These are phyloP conservation scores for Phoenix roebelenii DNA, from an alignment of 176 grass and related monocot genomes.

Conservation along the genomic window DNA sequence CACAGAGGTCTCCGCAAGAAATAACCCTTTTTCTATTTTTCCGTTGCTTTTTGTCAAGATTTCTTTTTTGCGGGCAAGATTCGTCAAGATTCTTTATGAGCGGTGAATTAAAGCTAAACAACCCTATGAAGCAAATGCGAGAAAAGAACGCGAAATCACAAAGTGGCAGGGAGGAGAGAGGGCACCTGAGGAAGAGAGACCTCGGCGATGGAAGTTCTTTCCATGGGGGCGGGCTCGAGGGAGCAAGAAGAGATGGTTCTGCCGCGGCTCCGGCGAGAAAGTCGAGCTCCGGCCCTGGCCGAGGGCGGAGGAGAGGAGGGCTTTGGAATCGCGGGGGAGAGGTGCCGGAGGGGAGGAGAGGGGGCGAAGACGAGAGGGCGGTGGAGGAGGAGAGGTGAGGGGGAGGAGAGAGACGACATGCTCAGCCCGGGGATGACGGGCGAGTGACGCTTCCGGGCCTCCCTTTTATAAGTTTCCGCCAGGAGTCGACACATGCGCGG, in stretches of 20 bases:
- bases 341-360: not conserved
- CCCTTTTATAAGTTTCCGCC: too few species aligned
- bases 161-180: not conserved
- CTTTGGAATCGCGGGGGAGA: not conserved
- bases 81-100: too few species aligned
- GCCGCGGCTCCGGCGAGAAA: not conserved
- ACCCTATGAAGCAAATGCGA: too few species aligned
- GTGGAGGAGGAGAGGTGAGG: not conserved
- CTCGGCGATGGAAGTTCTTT: not conserved
- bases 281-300: not conserved
- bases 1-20: too few species aligned
- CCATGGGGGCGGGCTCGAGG: slow-evolving; percentile 15
- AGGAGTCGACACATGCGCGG: too few species aligned
- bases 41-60: too few species aligned
- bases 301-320: not conserved
- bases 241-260: slow-evolving; percentile 1
- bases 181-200: slow-evolving; percentile 13
- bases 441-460: too few species aligned
- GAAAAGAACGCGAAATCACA: too few species aligned
- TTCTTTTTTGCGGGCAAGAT: too few species aligned
- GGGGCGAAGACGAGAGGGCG: not conserved
- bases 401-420: slow-evolving; percentile 12
- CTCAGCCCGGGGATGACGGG: not conserved
- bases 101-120: too few species aligned
- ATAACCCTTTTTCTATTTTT: too few species aligned